Evolutionary conservation across 768 basidiomycete genomes (phyloP).

Genomic region (Psilocybe sp.): DNA sequence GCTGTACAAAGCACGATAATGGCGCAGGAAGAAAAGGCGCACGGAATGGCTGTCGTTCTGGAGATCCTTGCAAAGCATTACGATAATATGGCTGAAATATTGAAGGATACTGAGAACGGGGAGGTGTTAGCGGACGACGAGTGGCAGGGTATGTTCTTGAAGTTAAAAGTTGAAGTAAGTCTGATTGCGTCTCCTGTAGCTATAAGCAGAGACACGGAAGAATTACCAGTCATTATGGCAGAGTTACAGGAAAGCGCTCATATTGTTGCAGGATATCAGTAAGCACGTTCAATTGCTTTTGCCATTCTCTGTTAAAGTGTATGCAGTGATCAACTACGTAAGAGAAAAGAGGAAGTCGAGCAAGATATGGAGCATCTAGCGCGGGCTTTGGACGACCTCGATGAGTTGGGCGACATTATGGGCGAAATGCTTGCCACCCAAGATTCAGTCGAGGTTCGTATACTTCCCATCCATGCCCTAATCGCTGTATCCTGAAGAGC

Average conservation of each 20-base stretch:
- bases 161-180: background rate
- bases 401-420: constrained; percentile 80
- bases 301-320: background rate
- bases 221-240: constrained; percentile 69
- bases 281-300: constrained; percentile 20
- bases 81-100: constrained; percentile 68
- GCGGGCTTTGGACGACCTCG: constrained; percentile 58
- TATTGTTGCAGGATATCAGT: constrained; percentile 60
- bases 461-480: background rate
- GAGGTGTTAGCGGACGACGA: constrained; percentile 68
- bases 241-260: constrained; percentile 62
- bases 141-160: constrained; percentile 47
- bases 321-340: constrained; percentile 48
- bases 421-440: constrained; percentile 71
- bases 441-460: constrained; percentile 59
- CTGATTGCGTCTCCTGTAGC: constrained; percentile 33
- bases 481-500: background rate
- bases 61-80: constrained; percentile 75
- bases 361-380: constrained; percentile 49
- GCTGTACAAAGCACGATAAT: constrained; percentile 48
- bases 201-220: constrained; percentile 80
- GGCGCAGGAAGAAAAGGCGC: constrained; percentile 54
- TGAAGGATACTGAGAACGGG: constrained; percentile 68
- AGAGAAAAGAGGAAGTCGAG: constrained; percentile 39
- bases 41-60: constrained; percentile 69